Percentiles rank a stretch among this genome's conserved stretches.
phyloP scores from a whole-genome alignment of 148 eudicot genomes.

The Nyssa sinensis region DNA sequence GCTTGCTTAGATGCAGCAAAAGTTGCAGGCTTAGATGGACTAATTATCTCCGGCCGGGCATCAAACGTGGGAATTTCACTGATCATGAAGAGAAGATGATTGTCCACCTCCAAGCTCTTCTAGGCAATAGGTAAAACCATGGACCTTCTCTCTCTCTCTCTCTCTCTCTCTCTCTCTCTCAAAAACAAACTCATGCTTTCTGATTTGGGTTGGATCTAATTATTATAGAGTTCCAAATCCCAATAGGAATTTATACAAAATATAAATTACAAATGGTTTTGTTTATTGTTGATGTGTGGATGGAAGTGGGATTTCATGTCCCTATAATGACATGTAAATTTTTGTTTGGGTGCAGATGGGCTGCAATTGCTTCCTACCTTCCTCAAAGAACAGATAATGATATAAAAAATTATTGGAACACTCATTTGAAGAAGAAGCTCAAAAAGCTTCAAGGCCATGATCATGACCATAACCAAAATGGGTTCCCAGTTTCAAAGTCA shows the following conservation, averaged over 20 bases:
- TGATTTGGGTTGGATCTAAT: slow-evolving; percentile 13
- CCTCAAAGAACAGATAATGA: slow-evolving; percentile 92
- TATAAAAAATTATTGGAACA: slow-evolving; percentile 92
- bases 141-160: background rate
- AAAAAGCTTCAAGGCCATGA: slow-evolving; percentile 39
- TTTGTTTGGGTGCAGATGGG: slow-evolving; percentile 55
- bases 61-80: slow-evolving; percentile 76
- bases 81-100: slow-evolving; percentile 88
- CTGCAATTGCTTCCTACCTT: slow-evolving; percentile 92
- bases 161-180: background rate
- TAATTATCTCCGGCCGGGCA: slow-evolving; percentile 88
- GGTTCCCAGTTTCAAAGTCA: slow-evolving; percentile 27
- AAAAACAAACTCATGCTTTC: background rate
- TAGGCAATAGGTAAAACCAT: slow-evolving; percentile 79
- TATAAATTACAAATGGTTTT: too few species aligned
- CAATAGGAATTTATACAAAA: background rate
- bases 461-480: slow-evolving; percentile 16
- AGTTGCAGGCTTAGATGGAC: slow-evolving; percentile 94
- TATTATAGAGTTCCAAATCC: background rate
- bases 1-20: slow-evolving; percentile 84
- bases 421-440: slow-evolving; percentile 78
- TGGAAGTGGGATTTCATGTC: slow-evolving; percentile 2
- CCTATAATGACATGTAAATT: background rate
- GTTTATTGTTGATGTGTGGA: background rate
- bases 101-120: slow-evolving; percentile 87